A percentile compares a stretch with the other conserved stretches of the same genome.
phyloP scores from a whole-genome alignment of 2,329 filamentous ascomycete species.

The Clarireedia sp. region DNA sequence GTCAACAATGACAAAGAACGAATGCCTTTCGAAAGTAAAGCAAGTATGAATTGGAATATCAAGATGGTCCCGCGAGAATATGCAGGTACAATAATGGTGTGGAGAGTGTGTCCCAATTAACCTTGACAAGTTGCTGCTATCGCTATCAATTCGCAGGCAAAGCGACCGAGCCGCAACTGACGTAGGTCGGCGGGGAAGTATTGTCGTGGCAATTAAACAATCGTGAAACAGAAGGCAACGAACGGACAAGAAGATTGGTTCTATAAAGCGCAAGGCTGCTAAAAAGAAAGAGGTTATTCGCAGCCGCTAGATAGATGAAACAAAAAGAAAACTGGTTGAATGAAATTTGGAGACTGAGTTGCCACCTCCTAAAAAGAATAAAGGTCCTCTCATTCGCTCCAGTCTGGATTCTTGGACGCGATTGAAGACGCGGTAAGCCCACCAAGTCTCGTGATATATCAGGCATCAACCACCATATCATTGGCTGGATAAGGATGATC shows the following conservation, averaged over 20 bases:
- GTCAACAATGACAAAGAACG: no score
- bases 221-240: no score
- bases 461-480: background rate
- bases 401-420: background rate
- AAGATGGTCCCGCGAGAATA: background rate
- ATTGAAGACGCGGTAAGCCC: no score
- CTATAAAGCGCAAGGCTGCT: no score
- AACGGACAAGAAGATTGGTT: no score
- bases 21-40: no score
- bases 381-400: background rate
- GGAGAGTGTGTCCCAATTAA: background rate
- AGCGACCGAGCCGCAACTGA: no score
- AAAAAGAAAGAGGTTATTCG: constrained; percentile 1
- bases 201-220: no score
- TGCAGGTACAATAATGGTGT: background rate
- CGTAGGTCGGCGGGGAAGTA: no score
- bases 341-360: background rate
- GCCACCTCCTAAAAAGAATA: background rate
- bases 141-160: no score
- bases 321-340: background rate
- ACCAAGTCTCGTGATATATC: background rate
- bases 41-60: background rate
- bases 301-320: background rate
- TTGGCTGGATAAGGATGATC: background rate
- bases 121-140: no score